These are phyloP conservation scores for Xylaria grammica DNA, from an alignment of 495 filamentous ascomycete genomes.

Conservation along the genomic window DNA sequence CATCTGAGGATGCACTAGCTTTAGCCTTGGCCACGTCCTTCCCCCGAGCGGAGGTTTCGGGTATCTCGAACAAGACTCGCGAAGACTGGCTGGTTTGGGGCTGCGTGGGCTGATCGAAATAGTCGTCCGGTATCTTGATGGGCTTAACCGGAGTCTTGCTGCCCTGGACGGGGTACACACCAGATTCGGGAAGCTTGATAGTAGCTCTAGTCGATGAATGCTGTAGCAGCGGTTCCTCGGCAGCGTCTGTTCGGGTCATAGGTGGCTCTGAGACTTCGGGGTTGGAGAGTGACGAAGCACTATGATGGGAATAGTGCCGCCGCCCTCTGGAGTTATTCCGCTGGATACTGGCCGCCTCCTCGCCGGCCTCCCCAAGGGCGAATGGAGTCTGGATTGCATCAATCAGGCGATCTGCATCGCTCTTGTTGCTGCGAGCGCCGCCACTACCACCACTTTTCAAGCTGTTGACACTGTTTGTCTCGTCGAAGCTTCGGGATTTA, in stretches of 20 bases:
- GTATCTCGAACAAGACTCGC: conserved; percentile 43
- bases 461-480: conserved; percentile 54
- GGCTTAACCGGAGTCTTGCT: conserved; percentile 46
- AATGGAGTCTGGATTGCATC: conserved; percentile 73
- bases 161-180: conserved; percentile 38
- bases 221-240: neutral
- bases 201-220: conserved; percentile 12
- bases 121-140: conserved; percentile 47
- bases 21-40: conserved; percentile 2
- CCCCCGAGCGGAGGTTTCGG: conserved; percentile 18
- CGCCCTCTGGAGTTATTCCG: conserved; percentile 30
- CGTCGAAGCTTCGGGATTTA: conserved; percentile 45
- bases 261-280: conserved; percentile 4
- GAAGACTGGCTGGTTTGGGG: conserved; percentile 31
- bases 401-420: conserved; percentile 76
- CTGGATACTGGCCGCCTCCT: conserved; percentile 21
- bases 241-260: neutral
- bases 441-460: conserved; percentile 58
- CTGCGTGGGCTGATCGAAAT: conserved; percentile 26
- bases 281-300: conserved; percentile 18
- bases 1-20: neutral
- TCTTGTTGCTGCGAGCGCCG: conserved; percentile 62
- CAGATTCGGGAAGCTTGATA: conserved; percentile 19
- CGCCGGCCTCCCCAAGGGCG: conserved; percentile 47
- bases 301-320: conserved; percentile 27